Evolutionary conservation across 2,329 filamentous ascomycete genomes (phyloP).

Genomic region (Sporothrix curviconia): DNA sequence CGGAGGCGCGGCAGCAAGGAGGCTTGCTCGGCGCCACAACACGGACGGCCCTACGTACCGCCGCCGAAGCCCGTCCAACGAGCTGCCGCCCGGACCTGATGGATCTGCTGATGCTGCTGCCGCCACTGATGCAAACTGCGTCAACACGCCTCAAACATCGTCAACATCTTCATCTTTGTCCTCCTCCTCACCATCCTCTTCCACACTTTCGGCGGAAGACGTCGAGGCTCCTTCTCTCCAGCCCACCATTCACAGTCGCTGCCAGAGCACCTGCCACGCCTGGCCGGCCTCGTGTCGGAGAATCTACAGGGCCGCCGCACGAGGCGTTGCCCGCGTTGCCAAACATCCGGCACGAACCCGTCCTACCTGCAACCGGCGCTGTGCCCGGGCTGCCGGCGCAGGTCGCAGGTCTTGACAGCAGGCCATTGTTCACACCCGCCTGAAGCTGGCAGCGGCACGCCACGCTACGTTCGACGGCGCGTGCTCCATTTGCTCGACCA

Average conservation of each 20-base stretch:
- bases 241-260: slow-evolving; percentile 44
- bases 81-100: slow-evolving; percentile 32
- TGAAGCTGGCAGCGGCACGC: slow-evolving; percentile 33
- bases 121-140: slow-evolving; percentile 34
- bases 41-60: slow-evolving; percentile 20
- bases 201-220: slow-evolving; percentile 30
- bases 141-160: too few relatives aligned
- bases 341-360: slow-evolving; percentile 45
- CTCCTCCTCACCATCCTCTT: slow-evolving; percentile 6
- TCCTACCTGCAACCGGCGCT: slow-evolving; percentile 52
- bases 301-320: slow-evolving; percentile 44
- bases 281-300: slow-evolving; percentile 42
- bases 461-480: slow-evolving; percentile 31
- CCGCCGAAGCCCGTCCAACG: slow-evolving; percentile 16
- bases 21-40: slow-evolving; percentile 14
- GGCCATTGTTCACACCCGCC: slow-evolving; percentile 26
- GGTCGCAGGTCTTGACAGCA: slow-evolving; percentile 32
- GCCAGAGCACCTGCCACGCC: slow-evolving; percentile 39
- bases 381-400: slow-evolving; percentile 43
- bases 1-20: neutral
- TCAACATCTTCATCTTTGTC: too few relatives aligned
- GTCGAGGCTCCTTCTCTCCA: slow-evolving; percentile 41
- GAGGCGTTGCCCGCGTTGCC: slow-evolving; percentile 41
- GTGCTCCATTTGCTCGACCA: slow-evolving; percentile 35
- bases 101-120: slow-evolving; percentile 50